These are phyloP conservation scores for Saturnispora halmiae DNA, from an alignment of 805 yeast genomes.

Conservation along the genomic window DNA sequence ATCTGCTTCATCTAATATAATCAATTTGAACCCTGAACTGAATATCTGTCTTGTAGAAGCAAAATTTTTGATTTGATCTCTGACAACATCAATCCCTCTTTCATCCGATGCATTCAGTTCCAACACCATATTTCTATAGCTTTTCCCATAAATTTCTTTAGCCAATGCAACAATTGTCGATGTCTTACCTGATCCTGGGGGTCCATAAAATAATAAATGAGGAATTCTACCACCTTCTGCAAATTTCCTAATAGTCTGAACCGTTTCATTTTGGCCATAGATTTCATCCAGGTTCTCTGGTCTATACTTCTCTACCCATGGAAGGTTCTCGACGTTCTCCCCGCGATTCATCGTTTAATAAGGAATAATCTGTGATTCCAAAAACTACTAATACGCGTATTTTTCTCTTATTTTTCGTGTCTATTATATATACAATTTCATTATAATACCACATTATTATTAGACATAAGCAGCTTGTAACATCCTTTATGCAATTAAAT, in stretches of 20 bases:
- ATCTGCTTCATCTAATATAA: slow-evolving; percentile 93
- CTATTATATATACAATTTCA: no score
- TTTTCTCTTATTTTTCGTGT: no score
- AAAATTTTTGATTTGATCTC: slow-evolving; percentile 93
- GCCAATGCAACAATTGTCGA: slow-evolving; percentile 86
- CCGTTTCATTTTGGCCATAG: slow-evolving; percentile 83
- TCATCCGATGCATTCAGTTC: slow-evolving; percentile 97
- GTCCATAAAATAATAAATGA: slow-evolving; percentile 88
- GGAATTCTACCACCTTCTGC: slow-evolving; percentile 79
- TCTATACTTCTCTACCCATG: slow-evolving; percentile 94
- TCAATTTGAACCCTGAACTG: slow-evolving; percentile 72
- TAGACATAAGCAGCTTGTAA: no score
- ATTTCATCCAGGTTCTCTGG: slow-evolving; percentile 80
- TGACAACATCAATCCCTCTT: slow-evolving; percentile 95
- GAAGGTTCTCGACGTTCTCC: slow-evolving; percentile 40
- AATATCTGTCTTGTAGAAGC: slow-evolving; percentile 95
- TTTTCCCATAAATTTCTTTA: slow-evolving; percentile 72
- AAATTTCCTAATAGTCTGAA: slow-evolving; percentile 75
- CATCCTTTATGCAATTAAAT: no score
- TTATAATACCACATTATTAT: no score
- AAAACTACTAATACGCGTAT: neutral
- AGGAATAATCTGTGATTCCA: slow-evolving; percentile 11
- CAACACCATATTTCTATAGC: slow-evolving; percentile 79
- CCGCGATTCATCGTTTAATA: slow-evolving; percentile 4
- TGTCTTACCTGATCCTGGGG: slow-evolving; percentile 91